Base-by-base conservation (phyloP, 306 rosid genomes). In the Castanospermum australe region DNA sequence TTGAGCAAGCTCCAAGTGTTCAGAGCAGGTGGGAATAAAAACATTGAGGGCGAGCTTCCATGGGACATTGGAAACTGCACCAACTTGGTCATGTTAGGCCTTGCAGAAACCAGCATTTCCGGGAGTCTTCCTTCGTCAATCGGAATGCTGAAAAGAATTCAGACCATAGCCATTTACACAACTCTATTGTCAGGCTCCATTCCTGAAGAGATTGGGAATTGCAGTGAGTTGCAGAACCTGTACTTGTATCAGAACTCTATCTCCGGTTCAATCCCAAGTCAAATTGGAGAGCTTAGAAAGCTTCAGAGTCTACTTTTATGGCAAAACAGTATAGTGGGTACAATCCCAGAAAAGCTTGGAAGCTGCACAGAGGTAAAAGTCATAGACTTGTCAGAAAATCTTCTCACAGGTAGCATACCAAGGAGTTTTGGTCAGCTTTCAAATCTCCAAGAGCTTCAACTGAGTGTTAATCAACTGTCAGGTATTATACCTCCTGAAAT, bases 51-150 rank as follows among this genome's bases (percentile, higher is more conserved):
- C 63, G 91, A 86, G 83, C 72, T 96, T 22, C 99, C 99, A 47
- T 80, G 86, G 86, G 99, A 89, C 80, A 93, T 96, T 73, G 98
- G 97, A 73, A 91, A 89, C 87, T 96, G 99, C 92, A 90, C 88
- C 67, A 86, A 62, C 72, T 86, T 96, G 90, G 77, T 86, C 79
- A 67, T 88, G 80, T 82, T 96, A 82, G 99, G 99, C 82, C 86
- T 96, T 38, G 93, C 99, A 39, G 99, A 91, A 78, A 91, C 94
- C 69, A 87, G 98, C 87, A 89, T 96, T 85, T 87, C 96, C 1
- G 98, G 99, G 21, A 68, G 72, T 51, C 80, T 96, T 68, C 99
- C 99, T 73, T 80, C 98, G 8, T 86, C 99, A 8, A 96, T 96
- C 21, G 89, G 92, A 79, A 84, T 64, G 88, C 90, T 96, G 66